phyloP scores from a whole-genome alignment of 352 stramenopile species.

The Globisporangium acanthophoron region DNA sequence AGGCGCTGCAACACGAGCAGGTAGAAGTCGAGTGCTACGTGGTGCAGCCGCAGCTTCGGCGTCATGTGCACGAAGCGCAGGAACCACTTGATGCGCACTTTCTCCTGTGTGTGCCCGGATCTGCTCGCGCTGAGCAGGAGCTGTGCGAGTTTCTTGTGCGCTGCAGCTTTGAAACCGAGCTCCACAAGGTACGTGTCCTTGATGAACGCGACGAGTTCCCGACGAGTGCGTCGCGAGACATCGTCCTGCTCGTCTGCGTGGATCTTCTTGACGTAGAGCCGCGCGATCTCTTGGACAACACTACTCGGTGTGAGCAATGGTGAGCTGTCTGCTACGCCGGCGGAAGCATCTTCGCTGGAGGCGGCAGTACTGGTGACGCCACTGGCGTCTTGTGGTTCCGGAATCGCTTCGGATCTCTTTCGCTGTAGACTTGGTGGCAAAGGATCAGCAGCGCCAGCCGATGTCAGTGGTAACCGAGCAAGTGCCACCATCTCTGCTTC shows the following conservation, averaged over 20 bases:
- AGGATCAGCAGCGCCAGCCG: background rate
- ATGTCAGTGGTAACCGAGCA: background rate
- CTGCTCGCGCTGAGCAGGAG: constrained; percentile 42
- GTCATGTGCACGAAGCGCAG: constrained; percentile 39
- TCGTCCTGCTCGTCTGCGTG: constrained; percentile 33
- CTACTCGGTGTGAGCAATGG: constrained; percentile 18
- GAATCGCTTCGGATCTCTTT: background rate
- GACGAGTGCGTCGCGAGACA: constrained; percentile 24
- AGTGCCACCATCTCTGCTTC: constrained; percentile 26
- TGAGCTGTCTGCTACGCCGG: background rate
- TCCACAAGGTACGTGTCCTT: constrained; percentile 57
- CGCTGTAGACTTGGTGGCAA: background rate
- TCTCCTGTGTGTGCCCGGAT: constrained; percentile 33
- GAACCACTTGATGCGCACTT: constrained; percentile 62
- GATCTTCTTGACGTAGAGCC: constrained; percentile 63
- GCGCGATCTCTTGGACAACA: constrained; percentile 50
- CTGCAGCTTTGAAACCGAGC: constrained; percentile 52
- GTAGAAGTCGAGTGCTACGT: constrained; percentile 52
- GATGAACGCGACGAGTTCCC: constrained; percentile 42
- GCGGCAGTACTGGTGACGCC: background rate
- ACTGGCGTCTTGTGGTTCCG: background rate
- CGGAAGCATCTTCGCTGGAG: background rate
- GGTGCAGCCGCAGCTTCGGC: constrained; percentile 19
- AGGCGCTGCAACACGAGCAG: constrained; percentile 41
- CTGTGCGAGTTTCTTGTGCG: constrained; percentile 46